phyloP scores from a whole-genome alignment of 1,139 yeast species.

The Pichia sorboxylosa region DNA sequence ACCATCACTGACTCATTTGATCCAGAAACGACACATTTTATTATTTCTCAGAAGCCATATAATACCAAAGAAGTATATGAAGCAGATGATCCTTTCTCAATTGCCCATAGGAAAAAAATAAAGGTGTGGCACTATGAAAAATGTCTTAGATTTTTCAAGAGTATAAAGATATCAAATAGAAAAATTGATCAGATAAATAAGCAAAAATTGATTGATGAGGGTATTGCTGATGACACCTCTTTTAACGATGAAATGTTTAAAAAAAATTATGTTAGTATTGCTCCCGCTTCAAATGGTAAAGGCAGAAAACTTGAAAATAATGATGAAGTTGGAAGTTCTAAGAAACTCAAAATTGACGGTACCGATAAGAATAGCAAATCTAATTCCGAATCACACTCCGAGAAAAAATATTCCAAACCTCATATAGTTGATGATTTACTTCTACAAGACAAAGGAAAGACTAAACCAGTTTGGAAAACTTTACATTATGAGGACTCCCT shows the following conservation, averaged over 20 bases:
- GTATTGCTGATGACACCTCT: constrained; percentile 3
- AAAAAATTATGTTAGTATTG: constrained; percentile 12
- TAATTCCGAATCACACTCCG: not conserved
- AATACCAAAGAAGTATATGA: constrained; percentile 25
- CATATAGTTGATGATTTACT: constrained; percentile 20
- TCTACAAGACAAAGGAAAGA: constrained; percentile 16
- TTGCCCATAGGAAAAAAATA: constrained; percentile 48
- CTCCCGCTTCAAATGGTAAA: constrained; percentile 7
- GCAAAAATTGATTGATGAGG: constrained; percentile 8
- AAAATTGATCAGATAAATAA: constrained; percentile 24
- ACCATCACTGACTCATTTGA: constrained; percentile 19
- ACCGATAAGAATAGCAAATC: not conserved
- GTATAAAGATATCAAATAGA: constrained; percentile 35
- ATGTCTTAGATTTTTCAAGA: constrained; percentile 66
- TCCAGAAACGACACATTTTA: constrained; percentile 21
- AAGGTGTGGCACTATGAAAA: constrained; percentile 89
- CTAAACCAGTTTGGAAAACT: constrained; percentile 17
- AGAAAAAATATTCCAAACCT: constrained; percentile 8
- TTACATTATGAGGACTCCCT: constrained; percentile 14
- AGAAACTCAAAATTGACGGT: not conserved
- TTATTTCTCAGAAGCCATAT: constrained; percentile 51
- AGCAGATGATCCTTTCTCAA: constrained; percentile 50
- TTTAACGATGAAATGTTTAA: not conserved
- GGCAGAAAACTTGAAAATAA: not conserved
- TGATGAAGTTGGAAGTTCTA: not conserved